These are phyloP conservation scores for Fragaria nilgerrensis DNA, from an alignment of 306 rosid genomes.

Conservation along the genomic window DNA sequence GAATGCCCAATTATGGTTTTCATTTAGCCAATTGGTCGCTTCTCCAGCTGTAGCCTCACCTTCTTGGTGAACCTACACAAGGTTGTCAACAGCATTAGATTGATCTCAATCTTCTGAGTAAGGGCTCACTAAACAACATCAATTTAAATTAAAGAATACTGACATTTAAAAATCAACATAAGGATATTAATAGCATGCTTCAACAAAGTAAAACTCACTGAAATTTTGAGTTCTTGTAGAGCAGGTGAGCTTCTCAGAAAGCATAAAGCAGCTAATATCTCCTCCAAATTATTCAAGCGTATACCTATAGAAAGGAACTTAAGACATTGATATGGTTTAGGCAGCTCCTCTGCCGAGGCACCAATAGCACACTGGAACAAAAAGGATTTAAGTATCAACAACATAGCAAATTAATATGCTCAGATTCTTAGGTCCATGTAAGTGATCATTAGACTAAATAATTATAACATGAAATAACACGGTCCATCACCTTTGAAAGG, in stretches of 20 bases:
- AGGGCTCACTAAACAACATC: not conserved
- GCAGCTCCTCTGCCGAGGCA: slow-evolving; percentile 9
- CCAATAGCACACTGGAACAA: not conserved
- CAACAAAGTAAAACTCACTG: not conserved
- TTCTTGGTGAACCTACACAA: slow-evolving; percentile 43
- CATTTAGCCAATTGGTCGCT: slow-evolving; percentile 29
- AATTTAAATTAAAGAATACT: slow-evolving; percentile 7
- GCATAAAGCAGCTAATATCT: not conserved
- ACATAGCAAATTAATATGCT: not conserved
- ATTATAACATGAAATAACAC: not conserved
- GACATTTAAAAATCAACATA: not conserved
- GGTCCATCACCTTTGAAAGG: slow-evolving; percentile 46
- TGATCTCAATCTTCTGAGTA: not conserved
- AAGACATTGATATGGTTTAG: not conserved
- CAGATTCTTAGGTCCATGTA: not conserved
- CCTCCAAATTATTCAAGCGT: slow-evolving; percentile 4
- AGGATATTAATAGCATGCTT: not conserved
- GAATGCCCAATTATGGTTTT: slow-evolving; percentile 23
- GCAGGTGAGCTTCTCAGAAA: slow-evolving; percentile 12
- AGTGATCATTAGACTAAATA: not conserved
- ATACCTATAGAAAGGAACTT: slow-evolving; percentile 5
- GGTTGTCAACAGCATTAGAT: not conserved
- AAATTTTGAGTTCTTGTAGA: not conserved
- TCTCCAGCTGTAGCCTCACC: slow-evolving; percentile 20
- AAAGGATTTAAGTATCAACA: not conserved